Base-by-base conservation (phyloP, 345 rosid genomes). In the Jatropha curcas region DNA sequence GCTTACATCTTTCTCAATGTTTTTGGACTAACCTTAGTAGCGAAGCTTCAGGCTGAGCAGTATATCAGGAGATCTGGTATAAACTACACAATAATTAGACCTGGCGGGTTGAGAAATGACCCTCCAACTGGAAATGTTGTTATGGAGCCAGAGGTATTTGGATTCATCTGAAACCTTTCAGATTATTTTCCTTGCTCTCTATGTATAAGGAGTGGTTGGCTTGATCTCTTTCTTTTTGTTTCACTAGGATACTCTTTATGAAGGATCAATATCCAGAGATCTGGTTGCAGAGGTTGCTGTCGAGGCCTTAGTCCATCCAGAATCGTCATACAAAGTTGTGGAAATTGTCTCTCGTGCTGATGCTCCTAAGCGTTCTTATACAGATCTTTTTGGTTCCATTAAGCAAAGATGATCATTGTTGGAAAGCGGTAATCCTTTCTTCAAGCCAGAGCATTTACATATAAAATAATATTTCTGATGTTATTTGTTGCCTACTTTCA, bases 31-130 rank as follows among this genome's bases (percentile, higher is more conserved):
- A 90, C 93, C 83, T 84, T 94, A 55, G 55, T 92, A 28, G 97
- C 98, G 0, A 94, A 94, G 90, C 98, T 92, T 76, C 96, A 94
- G 78, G 98, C 95, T 2, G 97, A 92, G 90, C 83, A 85, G 57
- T 82, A 88, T 68, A 85, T 94, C 68, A 84, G 87, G 80, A 89
- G 71, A 60, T 92, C 94, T 0, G 96, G 96, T 35, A 88, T 94
- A 57, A 82, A 88, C 83, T 91, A 93, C 81, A 91, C 98, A 0
- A 91, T 93, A 16, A 77, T 91, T 24, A 86, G 98, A 74, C 97
- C 98, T 0, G 98, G 97, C 53, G 96, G 96, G 24, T 80, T 94
- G 76, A 89, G 77, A 76, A 94, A 90, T 56, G 96, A 94, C 35
- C 93, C 93, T 2, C 94, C 97, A 4, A 45, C 90, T 0, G 97